Conservation (phyloP, 1,284 basidiomycete genomes). For the Phlebopus sp. region DNA sequence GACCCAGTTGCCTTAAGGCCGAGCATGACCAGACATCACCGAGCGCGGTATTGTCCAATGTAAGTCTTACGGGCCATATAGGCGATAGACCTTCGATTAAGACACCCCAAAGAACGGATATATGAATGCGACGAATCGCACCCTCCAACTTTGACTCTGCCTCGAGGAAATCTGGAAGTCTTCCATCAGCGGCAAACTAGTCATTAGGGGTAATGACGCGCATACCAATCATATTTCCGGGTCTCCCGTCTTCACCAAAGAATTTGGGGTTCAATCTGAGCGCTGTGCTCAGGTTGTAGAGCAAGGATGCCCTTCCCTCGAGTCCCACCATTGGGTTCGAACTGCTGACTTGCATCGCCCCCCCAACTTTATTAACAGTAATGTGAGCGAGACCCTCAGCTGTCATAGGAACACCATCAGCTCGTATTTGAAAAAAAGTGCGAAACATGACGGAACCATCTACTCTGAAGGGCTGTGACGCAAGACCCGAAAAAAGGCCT, state of each 20-base stretch:
- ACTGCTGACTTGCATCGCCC: constrained; percentile 78
- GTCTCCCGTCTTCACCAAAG: constrained; percentile 71
- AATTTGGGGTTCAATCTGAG: constrained; percentile 61
- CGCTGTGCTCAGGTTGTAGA: constrained; percentile 71
- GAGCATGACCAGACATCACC: constrained; percentile 91
- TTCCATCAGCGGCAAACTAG: neutral
- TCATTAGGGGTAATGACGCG: neutral
- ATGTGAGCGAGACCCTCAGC: constrained; percentile 72
- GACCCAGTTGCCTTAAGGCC: constrained; percentile 41
- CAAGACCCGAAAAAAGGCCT: constrained; percentile 79
- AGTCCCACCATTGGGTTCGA: constrained; percentile 89
- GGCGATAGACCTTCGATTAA: constrained; percentile 81
- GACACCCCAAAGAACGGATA: constrained; percentile 76
- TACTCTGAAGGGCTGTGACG: constrained; percentile 64
- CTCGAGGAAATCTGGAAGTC: constrained; percentile 65
- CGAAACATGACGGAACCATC: constrained; percentile 54
- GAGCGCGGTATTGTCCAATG: constrained; percentile 62
- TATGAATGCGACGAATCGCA: constrained; percentile 47
- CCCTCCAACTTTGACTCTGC: constrained; percentile 45
- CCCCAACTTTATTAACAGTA: constrained; percentile 58
- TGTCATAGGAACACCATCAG: constrained; percentile 31
- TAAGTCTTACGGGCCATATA: constrained; percentile 86
- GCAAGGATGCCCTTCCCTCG: constrained; percentile 79
- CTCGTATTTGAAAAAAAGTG: constrained; percentile 3
- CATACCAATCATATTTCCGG: constrained; percentile 78